Evolutionary conservation across 495 filamentous ascomycete genomes (phyloP).

Genomic region (Tuber borchii): DNA sequence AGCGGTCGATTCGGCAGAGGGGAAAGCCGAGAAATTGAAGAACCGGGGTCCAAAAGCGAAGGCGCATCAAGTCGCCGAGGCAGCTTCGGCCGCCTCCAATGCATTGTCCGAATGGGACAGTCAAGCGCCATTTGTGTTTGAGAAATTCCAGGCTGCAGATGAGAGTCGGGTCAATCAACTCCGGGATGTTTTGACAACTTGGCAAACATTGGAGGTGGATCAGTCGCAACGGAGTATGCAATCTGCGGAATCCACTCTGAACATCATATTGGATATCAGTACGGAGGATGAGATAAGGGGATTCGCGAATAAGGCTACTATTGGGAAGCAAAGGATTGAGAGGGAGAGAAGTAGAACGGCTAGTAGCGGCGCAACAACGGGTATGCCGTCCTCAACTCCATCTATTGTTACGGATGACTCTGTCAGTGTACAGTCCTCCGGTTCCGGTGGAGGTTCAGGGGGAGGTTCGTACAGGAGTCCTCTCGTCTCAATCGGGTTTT

Average conservation of each 20-base stretch:
- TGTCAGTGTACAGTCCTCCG: slow-evolving; percentile 43
- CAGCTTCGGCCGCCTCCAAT: slow-evolving; percentile 65
- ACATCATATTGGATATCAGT: slow-evolving; percentile 77
- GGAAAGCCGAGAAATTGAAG: slow-evolving; percentile 77
- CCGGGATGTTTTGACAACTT: slow-evolving; percentile 84
- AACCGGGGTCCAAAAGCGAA: slow-evolving; percentile 73
- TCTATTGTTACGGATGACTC: slow-evolving; percentile 43
- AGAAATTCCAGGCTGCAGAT: slow-evolving; percentile 85
- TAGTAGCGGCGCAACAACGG: slow-evolving; percentile 41
- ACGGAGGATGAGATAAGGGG: slow-evolving; percentile 84
- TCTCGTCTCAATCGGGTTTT: slow-evolving; percentile 41
- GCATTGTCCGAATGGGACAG: slow-evolving; percentile 86
- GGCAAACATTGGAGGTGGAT: slow-evolving; percentile 88
- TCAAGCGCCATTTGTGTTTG: slow-evolving; percentile 90
- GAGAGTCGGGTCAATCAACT: slow-evolving; percentile 86
- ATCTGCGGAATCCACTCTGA: slow-evolving; percentile 74
- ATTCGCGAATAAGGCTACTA: slow-evolving; percentile 55
- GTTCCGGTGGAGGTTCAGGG: slow-evolving; percentile 44
- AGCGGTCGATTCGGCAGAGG: slow-evolving; percentile 75
- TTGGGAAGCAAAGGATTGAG: slow-evolving; percentile 43
- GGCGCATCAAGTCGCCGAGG: slow-evolving; percentile 70
- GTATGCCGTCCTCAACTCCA: slow-evolving; percentile 44
- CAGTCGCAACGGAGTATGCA: slow-evolving; percentile 69
- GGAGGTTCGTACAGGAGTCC: slow-evolving; percentile 41
- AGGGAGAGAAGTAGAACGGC: slow-evolving; percentile 46